A percentile compares a stretch with the other conserved stretches of the same genome.
Conservation (phyloP, 2,329 filamentous ascomycete genomes). For the Thermothelomyces thermophilus region DNA sequence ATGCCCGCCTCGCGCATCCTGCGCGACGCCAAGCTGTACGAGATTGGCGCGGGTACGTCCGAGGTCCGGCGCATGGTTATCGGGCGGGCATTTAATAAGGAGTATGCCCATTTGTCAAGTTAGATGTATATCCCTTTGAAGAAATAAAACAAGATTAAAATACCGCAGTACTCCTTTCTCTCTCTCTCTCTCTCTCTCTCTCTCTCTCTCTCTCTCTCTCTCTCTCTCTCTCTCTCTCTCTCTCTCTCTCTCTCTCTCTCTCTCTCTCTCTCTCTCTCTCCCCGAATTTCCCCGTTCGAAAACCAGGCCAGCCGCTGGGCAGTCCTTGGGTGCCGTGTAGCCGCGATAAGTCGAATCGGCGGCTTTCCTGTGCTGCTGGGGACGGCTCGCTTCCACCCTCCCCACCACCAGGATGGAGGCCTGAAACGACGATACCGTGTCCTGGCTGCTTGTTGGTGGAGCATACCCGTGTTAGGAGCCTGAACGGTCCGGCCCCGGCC, state of each 20-base stretch:
- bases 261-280: not conserved
- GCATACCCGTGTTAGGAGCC: no score
- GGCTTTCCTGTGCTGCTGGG: not conserved
- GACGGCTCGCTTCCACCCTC: no score
- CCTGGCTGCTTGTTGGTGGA: no score
- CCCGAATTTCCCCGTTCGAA: no score
- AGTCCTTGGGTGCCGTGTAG: not conserved
- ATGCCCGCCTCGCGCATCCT: conserved; percentile 82
- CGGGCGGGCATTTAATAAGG: conserved; percentile 83
- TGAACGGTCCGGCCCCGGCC: not conserved
- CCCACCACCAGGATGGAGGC: no score
- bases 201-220: not conserved
- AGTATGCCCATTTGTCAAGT: conserved; percentile 48
- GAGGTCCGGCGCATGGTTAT: conserved; percentile 94
- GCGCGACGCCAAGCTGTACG: conserved; percentile 74
- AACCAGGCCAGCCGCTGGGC: not conserved
- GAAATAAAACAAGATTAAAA: not conserved
- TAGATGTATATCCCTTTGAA: not conserved
- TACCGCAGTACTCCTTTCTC: not conserved
- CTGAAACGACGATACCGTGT: no score
- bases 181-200: not conserved
- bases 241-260: not conserved
- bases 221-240: not conserved
- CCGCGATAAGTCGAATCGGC: not conserved
- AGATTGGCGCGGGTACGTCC: conserved; percentile 94